Conservation (phyloP, 805 yeast genomes). For the Pichia membranifaciens region DNA sequence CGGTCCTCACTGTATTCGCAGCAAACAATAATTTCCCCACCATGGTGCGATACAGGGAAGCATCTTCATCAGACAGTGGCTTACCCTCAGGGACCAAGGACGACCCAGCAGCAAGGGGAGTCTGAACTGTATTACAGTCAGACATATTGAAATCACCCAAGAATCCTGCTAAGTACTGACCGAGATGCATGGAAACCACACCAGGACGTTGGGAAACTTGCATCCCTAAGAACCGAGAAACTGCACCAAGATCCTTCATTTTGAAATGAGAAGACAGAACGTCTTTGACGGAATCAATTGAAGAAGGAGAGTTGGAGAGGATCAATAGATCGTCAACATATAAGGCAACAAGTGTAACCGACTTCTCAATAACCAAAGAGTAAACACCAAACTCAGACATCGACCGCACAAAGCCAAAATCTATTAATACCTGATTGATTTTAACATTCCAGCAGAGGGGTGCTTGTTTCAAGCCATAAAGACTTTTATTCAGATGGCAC, state of each 20-base stretch:
- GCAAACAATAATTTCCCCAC: constrained; percentile 4
- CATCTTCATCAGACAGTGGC: background rate
- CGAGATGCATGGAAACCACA: background rate
- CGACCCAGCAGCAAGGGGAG: background rate
- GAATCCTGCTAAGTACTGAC: background rate
- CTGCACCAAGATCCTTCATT: background rate
- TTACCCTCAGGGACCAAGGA: background rate
- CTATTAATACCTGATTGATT: background rate
- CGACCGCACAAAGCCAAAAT: background rate
- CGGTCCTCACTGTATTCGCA: constrained; percentile 1
- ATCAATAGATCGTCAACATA: constrained; percentile 6
- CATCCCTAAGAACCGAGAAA: constrained; percentile 3
- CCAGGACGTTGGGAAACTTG: background rate
- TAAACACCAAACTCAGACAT: constrained; percentile 1
- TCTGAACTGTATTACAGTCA: background rate
- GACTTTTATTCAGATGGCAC: background rate
- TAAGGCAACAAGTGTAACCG: background rate
- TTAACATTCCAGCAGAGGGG: background rate
- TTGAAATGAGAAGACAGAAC: background rate
- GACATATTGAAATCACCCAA: background rate
- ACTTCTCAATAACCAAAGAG: background rate
- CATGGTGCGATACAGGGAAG: constrained; percentile 2
- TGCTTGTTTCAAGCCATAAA: constrained; percentile 5
- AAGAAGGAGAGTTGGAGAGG: background rate
- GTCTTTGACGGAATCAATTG: background rate